Conservation (phyloP, 345 rosid species). For the Gossypium mustelinum region DNA sequence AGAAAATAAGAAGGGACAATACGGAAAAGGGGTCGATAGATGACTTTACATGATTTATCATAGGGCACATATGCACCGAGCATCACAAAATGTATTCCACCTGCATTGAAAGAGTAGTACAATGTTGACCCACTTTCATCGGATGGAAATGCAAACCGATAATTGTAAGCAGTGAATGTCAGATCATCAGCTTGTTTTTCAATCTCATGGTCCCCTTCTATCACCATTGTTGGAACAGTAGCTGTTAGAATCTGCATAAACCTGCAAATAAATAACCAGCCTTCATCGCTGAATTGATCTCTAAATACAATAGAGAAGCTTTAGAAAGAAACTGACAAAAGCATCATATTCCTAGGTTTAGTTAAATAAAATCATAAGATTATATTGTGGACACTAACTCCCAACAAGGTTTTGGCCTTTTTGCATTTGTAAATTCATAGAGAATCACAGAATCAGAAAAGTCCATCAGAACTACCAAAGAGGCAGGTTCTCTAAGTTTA, state of each 20-base stretch:
- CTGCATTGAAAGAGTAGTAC: constrained; percentile 81
- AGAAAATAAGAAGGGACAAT: constrained; percentile 1
- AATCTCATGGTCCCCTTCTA: constrained; percentile 87
- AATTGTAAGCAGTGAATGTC: constrained; percentile 67
- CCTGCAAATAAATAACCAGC: constrained; percentile 35
- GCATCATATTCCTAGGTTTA: neutral
- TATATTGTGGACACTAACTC: too few relatives aligned
- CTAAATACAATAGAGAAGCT: neutral
- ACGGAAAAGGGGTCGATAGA: constrained; percentile 9
- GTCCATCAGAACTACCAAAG: too few relatives aligned
- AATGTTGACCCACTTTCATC: constrained; percentile 68
- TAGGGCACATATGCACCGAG: constrained; percentile 68
- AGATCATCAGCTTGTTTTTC: constrained; percentile 66
- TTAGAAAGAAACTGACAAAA: neutral
- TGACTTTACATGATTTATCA: constrained; percentile 50
- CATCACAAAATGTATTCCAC: constrained; percentile 89
- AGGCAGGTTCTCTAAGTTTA: neutral
- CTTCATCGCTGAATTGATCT: neutral
- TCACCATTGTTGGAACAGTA: constrained; percentile 73
- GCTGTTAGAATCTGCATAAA: constrained; percentile 74
- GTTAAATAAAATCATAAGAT: too few relatives aligned
- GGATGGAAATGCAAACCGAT: constrained; percentile 82
- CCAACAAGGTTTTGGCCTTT: too few relatives aligned
- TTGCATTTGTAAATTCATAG: neutral
- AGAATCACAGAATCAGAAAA: neutral